Conservation (phyloP, 805 yeast genomes). For the Starmerella tilneyi region DNA sequence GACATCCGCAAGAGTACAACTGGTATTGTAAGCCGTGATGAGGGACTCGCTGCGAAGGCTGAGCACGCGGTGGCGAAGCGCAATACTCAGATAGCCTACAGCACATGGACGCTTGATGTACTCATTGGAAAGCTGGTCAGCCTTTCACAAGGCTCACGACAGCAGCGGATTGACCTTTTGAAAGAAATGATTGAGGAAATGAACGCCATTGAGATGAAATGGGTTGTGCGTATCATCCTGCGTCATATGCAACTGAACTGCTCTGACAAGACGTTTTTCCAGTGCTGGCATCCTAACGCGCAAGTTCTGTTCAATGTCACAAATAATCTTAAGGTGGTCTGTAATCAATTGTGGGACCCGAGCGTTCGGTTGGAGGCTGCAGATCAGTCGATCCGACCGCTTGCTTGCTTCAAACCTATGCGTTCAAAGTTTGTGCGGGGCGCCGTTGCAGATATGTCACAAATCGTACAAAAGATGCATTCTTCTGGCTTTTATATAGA, state of each 20-base stretch:
- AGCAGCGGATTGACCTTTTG: conserved; percentile 38
- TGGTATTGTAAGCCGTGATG: conserved; percentile 28
- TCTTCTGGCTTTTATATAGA: conserved; percentile 49
- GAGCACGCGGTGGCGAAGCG: conserved; percentile 43
- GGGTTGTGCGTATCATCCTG: conserved; percentile 57
- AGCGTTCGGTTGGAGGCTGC: conserved; percentile 34
- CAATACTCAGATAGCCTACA: conserved; percentile 34
- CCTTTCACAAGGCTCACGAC: conserved; percentile 34
- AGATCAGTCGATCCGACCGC: conserved; percentile 37
- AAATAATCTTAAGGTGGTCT: conserved; percentile 50
- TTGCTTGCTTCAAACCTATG: conserved; percentile 65
- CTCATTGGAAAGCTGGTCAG: conserved; percentile 41
- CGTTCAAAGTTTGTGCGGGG: conserved; percentile 48
- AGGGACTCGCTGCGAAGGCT: conserved; percentile 42
- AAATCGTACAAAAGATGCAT: conserved; percentile 29
- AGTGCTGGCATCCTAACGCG: conserved; percentile 73
- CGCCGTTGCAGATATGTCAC: conserved; percentile 43
- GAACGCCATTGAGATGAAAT: conserved; percentile 53
- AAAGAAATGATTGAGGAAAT: conserved; percentile 43
- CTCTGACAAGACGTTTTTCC: conserved; percentile 48
- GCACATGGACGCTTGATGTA: conserved; percentile 38
- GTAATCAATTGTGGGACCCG: conserved; percentile 48
- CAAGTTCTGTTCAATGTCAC: conserved; percentile 52
- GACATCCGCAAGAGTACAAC: conserved; percentile 25
- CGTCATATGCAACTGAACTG: conserved; percentile 41